Evolutionary conservation across 2,329 filamentous ascomycete species (phyloP), one percentile per base, ranked within the genome.

Genomic region (Chaetomium strumarium): DNA sequence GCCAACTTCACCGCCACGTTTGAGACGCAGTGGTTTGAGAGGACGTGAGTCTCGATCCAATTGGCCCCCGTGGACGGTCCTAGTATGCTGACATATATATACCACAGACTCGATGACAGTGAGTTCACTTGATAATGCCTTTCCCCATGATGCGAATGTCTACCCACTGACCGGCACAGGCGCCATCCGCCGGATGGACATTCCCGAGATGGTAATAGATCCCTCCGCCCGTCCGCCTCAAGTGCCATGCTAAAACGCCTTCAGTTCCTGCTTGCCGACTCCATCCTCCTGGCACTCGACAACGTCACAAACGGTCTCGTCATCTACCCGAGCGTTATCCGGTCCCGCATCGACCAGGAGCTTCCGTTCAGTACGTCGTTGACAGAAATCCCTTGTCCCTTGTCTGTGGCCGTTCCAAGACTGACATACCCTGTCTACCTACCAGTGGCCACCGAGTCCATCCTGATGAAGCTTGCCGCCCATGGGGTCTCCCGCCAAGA

Each of bases 311-410:
- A 77, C 49, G 85, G 86, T 10, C 74, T 90, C 11, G 84, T 69
- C n/a, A 79, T 96, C 37, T 96, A 95, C 70, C 88, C 88, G 20
- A 78, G 80, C 52, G 76, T 83, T 51, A 89, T 95, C 66, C 74
- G 77, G 55, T 75, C 78, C 53, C 83, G 79, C 57, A 75, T 95
- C 42, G 78, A 83, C 60, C 79, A 84, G 56, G 88, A 95, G 70
- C 79, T 96, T 13, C 91, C 91, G 1, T 95, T 96, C 72, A 95
- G 59, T 60, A 47, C 6, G 58, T 39, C 12, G 58, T 36, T 30
- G 6, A 24, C 3, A 3, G n/a, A n/a, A n/a, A n/a, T n/a, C n/a
- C n/a, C n/a, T n/a, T n/a, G 11, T 16, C 9, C 7, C 5, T 13
- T 33, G 10, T 20, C 10, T 4, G 13, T 30, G 2, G 5, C 8